Percentiles rank a stretch among this genome's conserved stretches.
These are phyloP conservation scores for Claviceps sp. DNA, from an alignment of 2,329 filamentous ascomycete species.

Conservation along the genomic window DNA sequence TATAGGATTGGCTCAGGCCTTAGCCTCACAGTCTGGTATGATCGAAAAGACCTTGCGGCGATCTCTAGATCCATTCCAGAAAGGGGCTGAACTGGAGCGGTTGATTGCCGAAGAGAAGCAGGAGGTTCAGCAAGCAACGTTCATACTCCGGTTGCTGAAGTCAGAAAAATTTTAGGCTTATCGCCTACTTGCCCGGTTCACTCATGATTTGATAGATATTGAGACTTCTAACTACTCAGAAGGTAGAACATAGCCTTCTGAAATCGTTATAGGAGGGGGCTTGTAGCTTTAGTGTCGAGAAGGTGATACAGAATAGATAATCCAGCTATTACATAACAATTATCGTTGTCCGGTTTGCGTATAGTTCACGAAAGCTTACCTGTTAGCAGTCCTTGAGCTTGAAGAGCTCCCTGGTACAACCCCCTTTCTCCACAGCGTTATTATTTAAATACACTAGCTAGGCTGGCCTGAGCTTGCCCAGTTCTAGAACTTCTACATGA, in stretches of 20 bases:
- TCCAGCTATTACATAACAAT: no score
- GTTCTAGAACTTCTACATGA: no score
- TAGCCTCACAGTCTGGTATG: conserved; percentile 50
- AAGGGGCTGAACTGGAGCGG: conserved; percentile 11
- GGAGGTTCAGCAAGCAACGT: conserved; percentile 71
- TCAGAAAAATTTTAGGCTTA: conserved; percentile 34
- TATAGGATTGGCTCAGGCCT: conserved; percentile 57
- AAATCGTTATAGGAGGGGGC: no score
- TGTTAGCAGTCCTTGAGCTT: conserved; percentile 55
- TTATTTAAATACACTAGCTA: no score
- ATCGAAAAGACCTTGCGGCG: conserved; percentile 70
- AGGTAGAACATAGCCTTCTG: no score
- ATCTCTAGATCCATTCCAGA: conserved; percentile 45
- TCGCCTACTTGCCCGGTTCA: not conserved
- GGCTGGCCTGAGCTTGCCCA: no score
- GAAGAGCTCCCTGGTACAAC: conserved; percentile 73
- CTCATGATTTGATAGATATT: no score
- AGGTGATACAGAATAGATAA: no score
- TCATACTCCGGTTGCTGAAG: conserved; percentile 63
- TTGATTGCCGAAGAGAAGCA: conserved; percentile 74
- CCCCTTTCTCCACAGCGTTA: conserved; percentile 79
- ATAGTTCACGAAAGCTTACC: no score
- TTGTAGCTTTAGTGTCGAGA: no score
- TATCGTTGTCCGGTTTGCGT: no score
- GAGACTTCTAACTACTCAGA: no score